Conservation (phyloP, 768 basidiomycete species). For the Lyophyllum shimeji region DNA sequence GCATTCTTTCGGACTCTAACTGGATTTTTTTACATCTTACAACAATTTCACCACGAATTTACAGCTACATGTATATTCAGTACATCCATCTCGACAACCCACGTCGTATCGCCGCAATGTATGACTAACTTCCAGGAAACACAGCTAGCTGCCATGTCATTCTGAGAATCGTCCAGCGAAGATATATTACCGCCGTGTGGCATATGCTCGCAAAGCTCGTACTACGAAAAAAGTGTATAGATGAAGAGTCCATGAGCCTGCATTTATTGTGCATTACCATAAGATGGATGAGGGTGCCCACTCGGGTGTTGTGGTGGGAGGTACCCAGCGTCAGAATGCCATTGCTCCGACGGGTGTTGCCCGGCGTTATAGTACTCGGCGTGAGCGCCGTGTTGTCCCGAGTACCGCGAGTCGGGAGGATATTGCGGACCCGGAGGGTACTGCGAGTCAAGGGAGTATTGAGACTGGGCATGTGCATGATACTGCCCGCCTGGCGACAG, state of each 20-base stretch:
- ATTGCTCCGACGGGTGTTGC: background rate
- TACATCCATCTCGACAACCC: background rate
- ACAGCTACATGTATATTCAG: background rate
- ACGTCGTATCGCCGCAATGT: background rate
- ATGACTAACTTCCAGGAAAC: conserved; percentile 3
- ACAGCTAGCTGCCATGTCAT: conserved; percentile 9
- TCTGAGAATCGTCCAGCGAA: conserved; percentile 20
- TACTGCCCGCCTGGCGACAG: conserved; percentile 4
- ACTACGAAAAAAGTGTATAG: background rate
- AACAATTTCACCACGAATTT: background rate
- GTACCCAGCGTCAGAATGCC: background rate
- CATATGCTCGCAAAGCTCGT: conserved; percentile 6
- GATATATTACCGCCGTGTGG: conserved; percentile 2
- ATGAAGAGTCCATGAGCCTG: background rate
- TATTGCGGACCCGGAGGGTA: conserved; percentile 7
- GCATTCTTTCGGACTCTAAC: background rate
- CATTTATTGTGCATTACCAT: background rate
- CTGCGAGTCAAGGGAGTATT: background rate
- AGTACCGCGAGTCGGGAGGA: background rate
- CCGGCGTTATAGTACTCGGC: conserved; percentile 5
- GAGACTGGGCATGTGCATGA: background rate
- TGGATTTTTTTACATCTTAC: background rate
- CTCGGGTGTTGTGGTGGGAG: background rate
- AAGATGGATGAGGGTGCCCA: background rate
- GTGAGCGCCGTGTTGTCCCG: conserved; percentile 4